Conservation (phyloP, 2,329 filamentous ascomycete species). For the Ramularia endophylla region DNA sequence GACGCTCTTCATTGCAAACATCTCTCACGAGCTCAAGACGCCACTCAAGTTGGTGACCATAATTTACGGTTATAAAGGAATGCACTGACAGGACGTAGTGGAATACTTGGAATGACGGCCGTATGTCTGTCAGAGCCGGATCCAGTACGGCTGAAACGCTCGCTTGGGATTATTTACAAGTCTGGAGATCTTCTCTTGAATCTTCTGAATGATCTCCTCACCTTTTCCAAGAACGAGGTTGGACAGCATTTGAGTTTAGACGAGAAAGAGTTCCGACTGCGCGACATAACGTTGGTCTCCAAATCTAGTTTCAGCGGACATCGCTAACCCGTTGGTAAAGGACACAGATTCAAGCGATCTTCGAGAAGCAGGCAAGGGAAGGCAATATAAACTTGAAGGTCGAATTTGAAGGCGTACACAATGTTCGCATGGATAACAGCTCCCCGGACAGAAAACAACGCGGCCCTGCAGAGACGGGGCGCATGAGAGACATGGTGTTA, state of each 20-base stretch:
- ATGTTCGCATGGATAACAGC: constrained; percentile 24
- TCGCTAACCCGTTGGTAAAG: too few species aligned
- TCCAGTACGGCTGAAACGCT: constrained; percentile 68
- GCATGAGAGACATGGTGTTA: constrained; percentile 75
- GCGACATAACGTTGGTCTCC: too few species aligned
- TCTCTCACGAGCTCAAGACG: constrained; percentile 73
- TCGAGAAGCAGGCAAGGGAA: constrained; percentile 82
- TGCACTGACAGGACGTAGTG: constrained; percentile 49
- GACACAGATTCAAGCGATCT: constrained; percentile 76
- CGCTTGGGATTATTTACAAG: constrained; percentile 82
- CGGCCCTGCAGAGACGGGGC: constrained; percentile 48
- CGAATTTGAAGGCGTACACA: constrained; percentile 55
- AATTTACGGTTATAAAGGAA: too few species aligned
- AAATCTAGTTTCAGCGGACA: too few species aligned
- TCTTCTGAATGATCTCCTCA: constrained; percentile 80
- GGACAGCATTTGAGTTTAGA: constrained; percentile 69
- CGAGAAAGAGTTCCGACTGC: constrained; percentile 75
- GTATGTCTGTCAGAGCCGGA: constrained; percentile 91
- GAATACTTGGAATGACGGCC: constrained; percentile 89
- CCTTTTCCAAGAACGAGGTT: constrained; percentile 92
- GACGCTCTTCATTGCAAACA: constrained; percentile 20
- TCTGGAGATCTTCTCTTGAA: constrained; percentile 79
- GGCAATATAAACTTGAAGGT: constrained; percentile 69
- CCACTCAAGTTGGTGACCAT: constrained; percentile 39
- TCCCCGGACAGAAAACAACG: constrained; percentile 11